These are phyloP conservation scores for Microdochium bolleyi DNA, from an alignment of 2,329 filamentous ascomycete genomes.

Conservation along the genomic window DNA sequence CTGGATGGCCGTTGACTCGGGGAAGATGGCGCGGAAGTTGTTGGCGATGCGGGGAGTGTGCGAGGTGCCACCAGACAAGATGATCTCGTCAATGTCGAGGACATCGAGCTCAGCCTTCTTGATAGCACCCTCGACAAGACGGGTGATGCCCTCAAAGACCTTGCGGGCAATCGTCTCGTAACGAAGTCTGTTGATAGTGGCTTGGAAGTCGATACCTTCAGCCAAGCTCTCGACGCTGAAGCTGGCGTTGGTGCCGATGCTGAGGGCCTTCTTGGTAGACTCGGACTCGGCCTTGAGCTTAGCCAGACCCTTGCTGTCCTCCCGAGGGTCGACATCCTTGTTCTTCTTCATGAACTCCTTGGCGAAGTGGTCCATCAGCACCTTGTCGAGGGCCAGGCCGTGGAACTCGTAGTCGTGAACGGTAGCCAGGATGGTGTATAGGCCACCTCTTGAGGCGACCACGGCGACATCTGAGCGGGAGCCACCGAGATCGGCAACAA, in stretches of 20 bases:
- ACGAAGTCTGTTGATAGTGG: constrained; percentile 85
- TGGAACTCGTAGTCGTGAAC: constrained; percentile 93
- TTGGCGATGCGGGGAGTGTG: constrained; percentile 90
- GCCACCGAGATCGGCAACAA: constrained; percentile 88
- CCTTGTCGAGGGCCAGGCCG: constrained; percentile 78
- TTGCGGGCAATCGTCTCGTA: constrained; percentile 86
- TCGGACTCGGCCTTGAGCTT: constrained; percentile 92
- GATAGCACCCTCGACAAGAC: constrained; percentile 74
- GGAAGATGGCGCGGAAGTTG: constrained; percentile 74
- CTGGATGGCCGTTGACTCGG: constrained; percentile 67
- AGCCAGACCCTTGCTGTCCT: constrained; percentile 72
- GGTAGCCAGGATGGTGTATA: constrained; percentile 92
- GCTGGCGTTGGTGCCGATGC: constrained; percentile 77
- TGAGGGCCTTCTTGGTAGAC: constrained; percentile 84
- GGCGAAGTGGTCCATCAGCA: constrained; percentile 90
- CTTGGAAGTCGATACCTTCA: constrained; percentile 83
- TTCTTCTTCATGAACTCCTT: constrained; percentile 99
- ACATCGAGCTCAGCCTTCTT: constrained; percentile 90
- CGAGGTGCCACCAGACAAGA: constrained; percentile 83
- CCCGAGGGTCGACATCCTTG: constrained; percentile 71
- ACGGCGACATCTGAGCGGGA: constrained; percentile 89
- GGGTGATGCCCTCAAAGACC: constrained; percentile 81
- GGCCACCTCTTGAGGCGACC: constrained; percentile 82
- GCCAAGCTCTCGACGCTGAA: constrained; percentile 90
- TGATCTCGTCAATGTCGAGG: constrained; percentile 89